Percentiles rank a stretch among this genome's conserved stretches.
These are phyloP conservation scores for Multifurca ochricompacta DNA, from an alignment of 768 basidiomycete genomes.

Conservation along the genomic window DNA sequence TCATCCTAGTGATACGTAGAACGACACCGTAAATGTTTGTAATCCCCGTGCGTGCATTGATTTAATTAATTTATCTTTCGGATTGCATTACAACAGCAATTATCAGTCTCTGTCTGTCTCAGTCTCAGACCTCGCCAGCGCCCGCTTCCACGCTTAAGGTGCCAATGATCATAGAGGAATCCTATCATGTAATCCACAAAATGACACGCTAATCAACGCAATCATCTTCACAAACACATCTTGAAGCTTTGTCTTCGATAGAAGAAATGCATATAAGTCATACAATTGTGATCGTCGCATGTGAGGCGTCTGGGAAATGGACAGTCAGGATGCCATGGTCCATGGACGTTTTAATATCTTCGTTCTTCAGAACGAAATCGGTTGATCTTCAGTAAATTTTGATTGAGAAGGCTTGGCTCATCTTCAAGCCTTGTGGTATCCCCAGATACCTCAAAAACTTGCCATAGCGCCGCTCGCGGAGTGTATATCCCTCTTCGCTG, in stretches of 20 bases:
- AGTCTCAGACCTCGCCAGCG: no score
- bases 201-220: neutral
- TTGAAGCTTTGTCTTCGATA: neutral
- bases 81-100: neutral
- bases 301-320: conserved; percentile 22
- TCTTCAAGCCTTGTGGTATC: conserved; percentile 22
- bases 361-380: conserved; percentile 15
- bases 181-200: no score
- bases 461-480: conserved; percentile 29
- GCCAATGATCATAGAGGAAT: neutral
- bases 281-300: conserved; percentile 6
- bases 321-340: conserved; percentile 27
- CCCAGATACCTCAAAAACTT: conserved; percentile 26
- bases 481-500: conserved; percentile 30
- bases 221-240: neutral
- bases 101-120: no score
- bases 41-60: neutral
- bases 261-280: neutral
- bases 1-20: neutral
- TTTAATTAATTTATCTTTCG: neutral
- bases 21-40: neutral
- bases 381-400: neutral
- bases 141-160: neutral
- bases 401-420: neutral
- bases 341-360: conserved; percentile 27